Evolutionary conservation across 177 flowering plant species (phyloP).

Genomic region (Vitis hybrid): DNA sequence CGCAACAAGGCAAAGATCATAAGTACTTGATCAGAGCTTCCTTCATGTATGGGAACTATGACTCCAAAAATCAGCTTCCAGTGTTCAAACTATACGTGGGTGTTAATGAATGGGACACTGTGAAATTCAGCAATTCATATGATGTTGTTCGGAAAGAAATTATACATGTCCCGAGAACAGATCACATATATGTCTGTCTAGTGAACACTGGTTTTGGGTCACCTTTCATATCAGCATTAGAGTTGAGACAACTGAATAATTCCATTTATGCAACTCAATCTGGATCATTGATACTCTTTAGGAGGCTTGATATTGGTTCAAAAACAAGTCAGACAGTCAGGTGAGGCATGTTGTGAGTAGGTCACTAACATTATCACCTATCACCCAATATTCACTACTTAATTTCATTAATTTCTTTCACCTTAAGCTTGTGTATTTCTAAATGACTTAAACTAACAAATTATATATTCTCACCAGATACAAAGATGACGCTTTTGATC

Average conservation of each 20-base stretch:
- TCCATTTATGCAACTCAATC: conserved; percentile 8
- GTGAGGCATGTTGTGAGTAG: neutral
- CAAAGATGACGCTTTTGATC: conserved; percentile 20
- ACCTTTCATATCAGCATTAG: conserved; percentile 31
- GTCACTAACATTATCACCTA: too few species aligned
- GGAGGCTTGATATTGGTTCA: conserved; percentile 16
- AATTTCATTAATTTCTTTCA: too few species aligned
- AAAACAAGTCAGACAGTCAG: conserved; percentile 1
- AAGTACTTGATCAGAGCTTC: conserved; percentile 26
- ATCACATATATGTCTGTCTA: conserved; percentile 18
- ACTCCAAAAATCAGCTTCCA: conserved; percentile 10
- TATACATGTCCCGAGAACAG: conserved; percentile 10
- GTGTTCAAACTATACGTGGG: conserved; percentile 28
- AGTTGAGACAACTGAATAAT: conserved; percentile 23
- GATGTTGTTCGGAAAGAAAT: conserved; percentile 14
- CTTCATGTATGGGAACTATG: conserved; percentile 36
- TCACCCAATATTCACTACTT: neutral
- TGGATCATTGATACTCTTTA: conserved; percentile 10
- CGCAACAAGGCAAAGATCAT: neutral
- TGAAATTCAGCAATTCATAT: conserved; percentile 6
- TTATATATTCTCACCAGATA: conserved; percentile 4
- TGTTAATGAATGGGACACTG: conserved; percentile 20
- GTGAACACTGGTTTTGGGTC: conserved; percentile 25
- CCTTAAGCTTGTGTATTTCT: too few species aligned
- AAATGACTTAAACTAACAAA: too few species aligned